Percentiles rank a stretch among this genome's conserved stretches.
These are phyloP conservation scores for Pythium dissimile DNA, from an alignment of 352 stramenopile genomes.

Conservation along the genomic window DNA sequence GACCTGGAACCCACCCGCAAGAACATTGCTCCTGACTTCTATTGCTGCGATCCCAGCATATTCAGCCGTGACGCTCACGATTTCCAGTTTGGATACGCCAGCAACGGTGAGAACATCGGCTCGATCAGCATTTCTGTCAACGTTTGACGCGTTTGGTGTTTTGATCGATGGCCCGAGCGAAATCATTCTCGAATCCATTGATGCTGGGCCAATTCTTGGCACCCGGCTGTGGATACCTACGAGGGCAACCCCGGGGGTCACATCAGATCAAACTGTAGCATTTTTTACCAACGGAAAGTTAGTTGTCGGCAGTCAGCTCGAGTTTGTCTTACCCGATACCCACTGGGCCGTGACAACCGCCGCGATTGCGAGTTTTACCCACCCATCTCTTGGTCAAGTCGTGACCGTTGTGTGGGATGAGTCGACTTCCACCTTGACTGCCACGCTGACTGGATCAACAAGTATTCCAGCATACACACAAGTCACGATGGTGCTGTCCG, in stretches of 20 bases:
- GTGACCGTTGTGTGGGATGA: constrained; percentile 33
- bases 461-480: constrained; percentile 28
- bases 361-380: constrained; percentile 28
- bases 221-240: constrained; percentile 42
- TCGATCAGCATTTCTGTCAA: constrained; percentile 29
- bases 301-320: constrained; percentile 30
- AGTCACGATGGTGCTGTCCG: constrained; percentile 30
- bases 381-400: constrained; percentile 28
- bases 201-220: constrained; percentile 36
- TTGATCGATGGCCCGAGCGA: constrained; percentile 49
- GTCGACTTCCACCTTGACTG: constrained; percentile 25
- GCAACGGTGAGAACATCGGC: constrained; percentile 27
- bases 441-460: constrained; percentile 25
- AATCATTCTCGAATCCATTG: constrained; percentile 42
- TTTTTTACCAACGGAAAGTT: constrained; percentile 48
- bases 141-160: constrained; percentile 33
- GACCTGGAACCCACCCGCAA: constrained; percentile 26
- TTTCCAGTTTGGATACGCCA: constrained; percentile 41
- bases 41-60: constrained; percentile 29
- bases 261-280: constrained; percentile 38
- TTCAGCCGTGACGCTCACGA: constrained; percentile 27
- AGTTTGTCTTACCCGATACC: constrained; percentile 41
- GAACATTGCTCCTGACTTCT: constrained; percentile 20
- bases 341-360: constrained; percentile 35
- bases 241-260: constrained; percentile 41